A percentile compares a stretch with the other conserved stretches of the same genome.
Evolutionary conservation across 1,139 yeast genomes (phyloP).

Genomic region (Protomyces pachydermus): DNA sequence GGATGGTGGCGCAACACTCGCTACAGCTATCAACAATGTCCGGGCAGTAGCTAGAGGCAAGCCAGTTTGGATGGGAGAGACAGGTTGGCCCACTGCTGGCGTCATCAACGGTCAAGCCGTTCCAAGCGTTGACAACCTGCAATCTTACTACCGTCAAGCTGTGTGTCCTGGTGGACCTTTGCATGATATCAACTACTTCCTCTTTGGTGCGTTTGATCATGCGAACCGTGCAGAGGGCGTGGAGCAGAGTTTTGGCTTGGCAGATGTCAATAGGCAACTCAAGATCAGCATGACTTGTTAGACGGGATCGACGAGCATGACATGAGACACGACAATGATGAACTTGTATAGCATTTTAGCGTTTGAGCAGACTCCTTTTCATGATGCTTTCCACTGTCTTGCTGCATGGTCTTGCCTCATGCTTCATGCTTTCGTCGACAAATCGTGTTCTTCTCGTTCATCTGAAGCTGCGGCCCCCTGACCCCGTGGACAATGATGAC

Average conservation of each 20-base stretch:
- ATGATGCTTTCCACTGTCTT: too few species aligned
- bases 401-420: too few species aligned
- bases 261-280: conserved; percentile 4
- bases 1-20: conserved; percentile 85
- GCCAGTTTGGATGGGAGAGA: conserved; percentile 93
- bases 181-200: neutral
- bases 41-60: conserved; percentile 83
- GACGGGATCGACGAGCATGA: neutral
- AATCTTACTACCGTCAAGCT: conserved; percentile 54
- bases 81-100: conserved; percentile 97
- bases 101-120: conserved; percentile 49
- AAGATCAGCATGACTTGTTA: conserved; percentile 10
- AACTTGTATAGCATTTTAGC: neutral
- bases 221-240: conserved; percentile 7
- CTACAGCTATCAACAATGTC: conserved; percentile 87
- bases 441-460: too few species aligned
- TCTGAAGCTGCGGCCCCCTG: too few species aligned
- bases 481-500: too few species aligned
- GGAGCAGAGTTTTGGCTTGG: conserved; percentile 18
- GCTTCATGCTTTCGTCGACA: too few species aligned
- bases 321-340: neutral
- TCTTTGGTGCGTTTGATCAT: conserved; percentile 14
- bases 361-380: neutral
- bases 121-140: conserved; percentile 71
- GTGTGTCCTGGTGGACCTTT: conserved; percentile 10